phyloP scores from a whole-genome alignment of 2,329 filamentous ascomycete genomes.

The Zasmidium citrigriseum region DNA sequence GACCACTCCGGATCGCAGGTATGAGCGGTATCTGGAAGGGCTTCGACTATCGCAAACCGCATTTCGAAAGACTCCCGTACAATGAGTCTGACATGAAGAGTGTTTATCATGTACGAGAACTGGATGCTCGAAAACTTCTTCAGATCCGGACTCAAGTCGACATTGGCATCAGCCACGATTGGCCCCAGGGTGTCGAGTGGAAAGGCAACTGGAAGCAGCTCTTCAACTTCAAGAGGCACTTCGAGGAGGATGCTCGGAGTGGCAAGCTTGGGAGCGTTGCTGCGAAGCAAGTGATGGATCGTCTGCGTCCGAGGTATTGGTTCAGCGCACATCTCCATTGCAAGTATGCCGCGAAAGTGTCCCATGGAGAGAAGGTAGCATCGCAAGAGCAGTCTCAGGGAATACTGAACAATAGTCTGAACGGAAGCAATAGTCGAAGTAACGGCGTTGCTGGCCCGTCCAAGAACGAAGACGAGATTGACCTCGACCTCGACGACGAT shows the following conservation, averaged over 20 bases:
- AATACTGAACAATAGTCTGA: background rate
- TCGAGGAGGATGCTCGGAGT: constrained; percentile 72
- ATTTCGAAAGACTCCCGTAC: constrained; percentile 86
- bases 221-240: constrained; percentile 72
- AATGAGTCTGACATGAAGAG: constrained; percentile 72
- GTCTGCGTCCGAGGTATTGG: constrained; percentile 82
- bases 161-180: constrained; percentile 90
- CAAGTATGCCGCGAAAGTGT: constrained; percentile 71
- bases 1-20: constrained; percentile 82
- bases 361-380: constrained; percentile 40
- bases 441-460: constrained; percentile 20
- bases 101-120: constrained; percentile 86
- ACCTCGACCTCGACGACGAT: constrained; percentile 45
- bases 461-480: constrained; percentile 32
- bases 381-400: background rate
- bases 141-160: constrained; percentile 86
- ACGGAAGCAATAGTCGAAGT: constrained; percentile 25
- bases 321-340: constrained; percentile 88
- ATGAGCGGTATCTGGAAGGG: constrained; percentile 95
- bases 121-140: constrained; percentile 87
- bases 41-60: constrained; percentile 79
- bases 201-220: constrained; percentile 69
- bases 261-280: constrained; percentile 79
- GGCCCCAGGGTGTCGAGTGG: constrained; percentile 82
- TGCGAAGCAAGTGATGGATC: constrained; percentile 76